Conservation (phyloP, 495 filamentous ascomycete species). For the Penicillium soppii region DNA sequence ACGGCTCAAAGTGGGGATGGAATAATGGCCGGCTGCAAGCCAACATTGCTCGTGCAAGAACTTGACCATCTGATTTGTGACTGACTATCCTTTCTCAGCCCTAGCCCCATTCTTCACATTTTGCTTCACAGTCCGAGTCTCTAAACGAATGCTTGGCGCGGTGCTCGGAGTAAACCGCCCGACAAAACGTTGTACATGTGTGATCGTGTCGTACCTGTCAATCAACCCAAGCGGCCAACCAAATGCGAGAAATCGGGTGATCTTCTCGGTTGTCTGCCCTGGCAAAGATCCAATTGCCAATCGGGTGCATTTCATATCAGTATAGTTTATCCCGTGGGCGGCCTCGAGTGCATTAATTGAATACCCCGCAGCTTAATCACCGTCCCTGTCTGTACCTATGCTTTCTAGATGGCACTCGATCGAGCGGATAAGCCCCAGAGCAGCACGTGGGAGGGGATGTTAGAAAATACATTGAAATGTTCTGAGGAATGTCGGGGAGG, state of each 20-base stretch:
- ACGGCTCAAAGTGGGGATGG: neutral
- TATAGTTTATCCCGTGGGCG: neutral
- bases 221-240: neutral
- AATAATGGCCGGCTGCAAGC: neutral
- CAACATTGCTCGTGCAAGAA: conserved; percentile 3
- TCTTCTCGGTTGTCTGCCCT: neutral
- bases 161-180: too few species aligned
- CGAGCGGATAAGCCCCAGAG: neutral
- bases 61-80: neutral
- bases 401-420: neutral
- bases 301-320: neutral
- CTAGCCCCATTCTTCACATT: neutral
- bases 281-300: neutral
- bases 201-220: neutral
- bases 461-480: neutral
- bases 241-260: neutral
- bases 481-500: conserved; percentile 1
- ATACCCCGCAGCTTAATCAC: conserved; percentile 3
- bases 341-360: neutral
- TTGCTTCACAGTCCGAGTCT: neutral
- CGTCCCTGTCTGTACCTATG: neutral
- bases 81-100: neutral
- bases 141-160: conserved; percentile 2
- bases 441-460: conserved; percentile 4
- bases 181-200: neutral